Conservation (phyloP, 2,329 filamentous ascomycete genomes). For the Albophoma yamanashiensis region DNA sequence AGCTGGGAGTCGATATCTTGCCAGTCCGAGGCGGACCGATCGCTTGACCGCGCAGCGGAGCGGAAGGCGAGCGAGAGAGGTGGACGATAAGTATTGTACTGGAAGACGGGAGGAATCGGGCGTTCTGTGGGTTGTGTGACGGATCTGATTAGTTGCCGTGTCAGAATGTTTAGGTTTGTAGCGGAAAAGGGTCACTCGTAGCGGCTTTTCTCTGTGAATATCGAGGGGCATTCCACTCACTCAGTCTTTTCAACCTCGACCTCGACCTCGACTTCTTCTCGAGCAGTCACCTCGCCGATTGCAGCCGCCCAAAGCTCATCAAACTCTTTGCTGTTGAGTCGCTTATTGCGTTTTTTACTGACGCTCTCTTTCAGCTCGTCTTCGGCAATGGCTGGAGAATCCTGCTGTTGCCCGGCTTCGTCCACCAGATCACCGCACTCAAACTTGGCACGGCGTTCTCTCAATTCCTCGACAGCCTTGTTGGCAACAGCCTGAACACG, state of each 20-base stretch:
- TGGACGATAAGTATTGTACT: slow-evolving; percentile 61
- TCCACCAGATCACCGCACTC: slow-evolving; percentile 71
- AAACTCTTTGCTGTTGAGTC: slow-evolving; percentile 80
- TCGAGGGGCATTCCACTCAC: slow-evolving; percentile 36
- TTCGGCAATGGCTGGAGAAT: slow-evolving; percentile 51
- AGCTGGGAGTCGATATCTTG: slow-evolving; percentile 81
- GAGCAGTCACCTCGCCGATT: slow-evolving; percentile 56
- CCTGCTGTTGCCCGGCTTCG: slow-evolving; percentile 47
- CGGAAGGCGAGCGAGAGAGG: slow-evolving; percentile 85
- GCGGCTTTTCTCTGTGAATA: background rate
- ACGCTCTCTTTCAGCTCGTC: slow-evolving; percentile 70
- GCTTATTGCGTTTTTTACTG: slow-evolving; percentile 64
- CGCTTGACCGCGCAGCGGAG: slow-evolving; percentile 71
- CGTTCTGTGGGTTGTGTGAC: slow-evolving; percentile 62
- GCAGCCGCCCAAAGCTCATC: slow-evolving; percentile 76
- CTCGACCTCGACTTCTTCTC: slow-evolving; percentile 45
- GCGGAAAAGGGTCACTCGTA: background rate
- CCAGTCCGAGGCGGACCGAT: slow-evolving; percentile 69
- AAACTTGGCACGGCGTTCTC: slow-evolving; percentile 75
- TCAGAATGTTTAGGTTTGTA: slow-evolving; percentile 33
- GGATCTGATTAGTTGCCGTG: slow-evolving; percentile 76
- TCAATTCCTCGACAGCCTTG: slow-evolving; percentile 74
- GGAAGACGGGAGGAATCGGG: slow-evolving; percentile 50
- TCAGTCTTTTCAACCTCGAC: slow-evolving; percentile 28
- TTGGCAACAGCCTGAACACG: slow-evolving; percentile 82